These are phyloP conservation scores for Domatiomyces catenatus DNA, from an alignment of 2,329 filamentous ascomycete genomes.

Conservation along the genomic window DNA sequence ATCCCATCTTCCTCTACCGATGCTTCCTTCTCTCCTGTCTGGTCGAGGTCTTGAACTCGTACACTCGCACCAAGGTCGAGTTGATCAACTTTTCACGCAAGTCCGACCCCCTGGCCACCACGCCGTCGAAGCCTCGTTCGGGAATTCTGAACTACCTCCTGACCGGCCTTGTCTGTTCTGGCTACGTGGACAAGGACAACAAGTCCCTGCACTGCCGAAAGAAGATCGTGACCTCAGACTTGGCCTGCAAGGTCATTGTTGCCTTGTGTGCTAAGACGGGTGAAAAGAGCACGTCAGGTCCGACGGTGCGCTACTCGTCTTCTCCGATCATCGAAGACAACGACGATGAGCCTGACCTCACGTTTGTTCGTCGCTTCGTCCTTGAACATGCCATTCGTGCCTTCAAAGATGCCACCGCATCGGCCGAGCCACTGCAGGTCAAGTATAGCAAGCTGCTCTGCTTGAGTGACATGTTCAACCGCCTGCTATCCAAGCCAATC, in stretches of 20 bases:
- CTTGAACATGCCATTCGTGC: conserved; percentile 83
- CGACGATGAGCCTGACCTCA: conserved; percentile 67
- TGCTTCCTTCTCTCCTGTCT: conserved; percentile 90
- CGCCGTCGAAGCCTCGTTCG: conserved; percentile 84
- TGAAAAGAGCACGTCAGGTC: conserved; percentile 43
- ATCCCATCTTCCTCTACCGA: conserved; percentile 90
- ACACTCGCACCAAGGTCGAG: conserved; percentile 89
- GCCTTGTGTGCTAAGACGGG: conserved; percentile 77
- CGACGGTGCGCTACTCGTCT: conserved; percentile 22
- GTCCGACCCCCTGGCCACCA: conserved; percentile 64
- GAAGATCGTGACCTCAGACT: conserved; percentile 65
- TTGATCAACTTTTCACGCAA: conserved; percentile 99
- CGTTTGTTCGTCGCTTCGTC: conserved; percentile 89
- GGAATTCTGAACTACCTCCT: conserved; percentile 89
- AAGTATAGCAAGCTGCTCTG: conserved; percentile 80
- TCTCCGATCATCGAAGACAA: conserved; percentile 36
- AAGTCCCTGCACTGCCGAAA: conserved; percentile 61
- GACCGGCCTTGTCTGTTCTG: conserved; percentile 56
- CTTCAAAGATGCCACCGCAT: conserved; percentile 72
- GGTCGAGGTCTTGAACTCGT: conserved; percentile 76
- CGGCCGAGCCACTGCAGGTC: conserved; percentile 63
- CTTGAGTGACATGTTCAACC: conserved; percentile 79
- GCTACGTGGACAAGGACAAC: conserved; percentile 46
- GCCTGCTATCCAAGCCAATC: conserved; percentile 72
- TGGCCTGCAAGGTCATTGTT: conserved; percentile 74